Evolutionary conservation across 2,329 filamentous ascomycete species (phyloP).

Genomic region (Apiospora pterosperma): DNA sequence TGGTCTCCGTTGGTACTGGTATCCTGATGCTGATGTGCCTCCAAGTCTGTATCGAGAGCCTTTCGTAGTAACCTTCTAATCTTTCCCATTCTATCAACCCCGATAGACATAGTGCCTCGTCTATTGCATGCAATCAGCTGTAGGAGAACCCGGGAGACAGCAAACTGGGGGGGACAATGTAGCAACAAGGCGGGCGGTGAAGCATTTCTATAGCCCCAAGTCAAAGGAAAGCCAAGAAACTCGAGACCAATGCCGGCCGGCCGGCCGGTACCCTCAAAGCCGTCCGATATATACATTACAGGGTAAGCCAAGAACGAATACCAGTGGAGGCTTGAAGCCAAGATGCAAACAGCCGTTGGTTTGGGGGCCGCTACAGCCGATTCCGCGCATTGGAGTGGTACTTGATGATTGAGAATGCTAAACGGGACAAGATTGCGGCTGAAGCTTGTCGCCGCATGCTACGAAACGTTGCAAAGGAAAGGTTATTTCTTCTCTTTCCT

Average conservation of each 20-base stretch:
- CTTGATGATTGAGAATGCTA: not conserved
- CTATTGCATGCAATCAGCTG: not conserved
- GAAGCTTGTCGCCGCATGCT: not conserved
- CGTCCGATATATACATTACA: not conserved
- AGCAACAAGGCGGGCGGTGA: not conserved
- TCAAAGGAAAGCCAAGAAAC: not conserved
- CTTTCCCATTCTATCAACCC: not conserved
- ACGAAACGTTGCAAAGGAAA: not conserved
- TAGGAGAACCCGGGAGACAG: not conserved
- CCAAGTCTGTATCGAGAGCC: not conserved
- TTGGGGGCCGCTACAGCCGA: not conserved
- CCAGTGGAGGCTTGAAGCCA: not conserved
- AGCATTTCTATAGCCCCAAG: not conserved
- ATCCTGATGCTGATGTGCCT: not conserved
- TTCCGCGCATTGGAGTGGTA: not conserved
- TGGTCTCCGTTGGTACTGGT: not conserved
- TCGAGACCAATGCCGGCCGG: not conserved
- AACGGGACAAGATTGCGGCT: not conserved
- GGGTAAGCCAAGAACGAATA: not conserved
- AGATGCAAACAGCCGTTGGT: too few species aligned
- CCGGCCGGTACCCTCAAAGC: not conserved
- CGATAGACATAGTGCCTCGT: not conserved
- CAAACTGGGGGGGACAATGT: too few species aligned
- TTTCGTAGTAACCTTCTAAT: not conserved
- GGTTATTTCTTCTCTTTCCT: not conserved